Percentiles rank a stretch among this genome's conserved stretches.
phyloP scores from a whole-genome alignment of 768 basidiomycete genomes.

The Kwoniella sp. region DNA sequence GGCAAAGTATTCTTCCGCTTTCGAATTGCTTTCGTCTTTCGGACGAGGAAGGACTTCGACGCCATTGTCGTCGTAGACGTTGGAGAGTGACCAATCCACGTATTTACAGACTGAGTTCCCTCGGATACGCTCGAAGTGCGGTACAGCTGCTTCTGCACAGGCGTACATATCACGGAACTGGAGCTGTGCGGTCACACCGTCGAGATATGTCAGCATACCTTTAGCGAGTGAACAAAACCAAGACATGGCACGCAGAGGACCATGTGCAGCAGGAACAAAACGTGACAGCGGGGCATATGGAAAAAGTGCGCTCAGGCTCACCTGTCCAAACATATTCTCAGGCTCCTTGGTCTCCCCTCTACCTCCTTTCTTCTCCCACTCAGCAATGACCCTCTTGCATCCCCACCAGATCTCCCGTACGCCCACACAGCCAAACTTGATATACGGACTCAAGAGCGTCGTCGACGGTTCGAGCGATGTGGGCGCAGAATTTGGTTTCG shows the following conservation, averaged over 20 bases:
- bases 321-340: constrained; percentile 56
- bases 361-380: constrained; percentile 33
- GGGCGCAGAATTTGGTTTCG: constrained; percentile 56
- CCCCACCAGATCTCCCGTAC: constrained; percentile 56
- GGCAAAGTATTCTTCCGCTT: constrained; percentile 47
- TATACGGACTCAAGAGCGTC: constrained; percentile 52
- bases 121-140: constrained; percentile 54
- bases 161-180: constrained; percentile 57
- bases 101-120: constrained; percentile 55
- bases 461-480: constrained; percentile 54
- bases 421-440: constrained; percentile 57
- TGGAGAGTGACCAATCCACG: constrained; percentile 56
- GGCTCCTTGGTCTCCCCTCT: constrained; percentile 53
- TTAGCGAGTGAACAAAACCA: too few species aligned
- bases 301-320: constrained; percentile 17
- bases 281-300: too few species aligned
- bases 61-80: constrained; percentile 54
- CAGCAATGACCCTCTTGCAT: constrained; percentile 45
- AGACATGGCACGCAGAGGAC: too few species aligned
- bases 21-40: constrained; percentile 34
- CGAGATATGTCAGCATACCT: neutral
- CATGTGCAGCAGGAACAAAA: too few species aligned
- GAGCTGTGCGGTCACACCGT: constrained; percentile 27
- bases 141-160: constrained; percentile 52
- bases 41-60: constrained; percentile 51